Conservation (phyloP, 495 filamentous ascomycete species). For the Chaetomium tenue region DNA sequence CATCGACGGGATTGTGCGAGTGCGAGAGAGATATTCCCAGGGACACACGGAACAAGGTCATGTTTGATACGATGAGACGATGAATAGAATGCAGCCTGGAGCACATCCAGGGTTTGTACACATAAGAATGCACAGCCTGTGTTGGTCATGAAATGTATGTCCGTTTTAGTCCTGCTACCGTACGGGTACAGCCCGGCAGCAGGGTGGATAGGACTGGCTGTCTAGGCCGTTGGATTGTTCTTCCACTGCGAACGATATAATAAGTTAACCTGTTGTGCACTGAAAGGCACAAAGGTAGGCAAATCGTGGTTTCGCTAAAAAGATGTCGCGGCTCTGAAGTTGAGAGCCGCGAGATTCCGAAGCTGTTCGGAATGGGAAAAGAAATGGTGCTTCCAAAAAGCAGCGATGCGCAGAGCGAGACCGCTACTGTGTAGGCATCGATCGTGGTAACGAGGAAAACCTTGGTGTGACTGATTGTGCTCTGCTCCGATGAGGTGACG, state of each 20-base stretch:
- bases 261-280: constrained; percentile 54
- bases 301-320: constrained; percentile 48
- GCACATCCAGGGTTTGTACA: not conserved
- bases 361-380: not conserved
- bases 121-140: not conserved
- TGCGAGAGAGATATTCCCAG: too few relatives aligned
- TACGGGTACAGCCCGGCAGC: constrained; percentile 48
- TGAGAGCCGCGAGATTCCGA: not conserved
- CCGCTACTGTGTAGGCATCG: constrained; percentile 5
- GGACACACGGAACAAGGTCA: too few relatives aligned
- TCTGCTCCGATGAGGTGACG: constrained; percentile 5
- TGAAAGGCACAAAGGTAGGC: constrained; percentile 54
- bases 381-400: not conserved
- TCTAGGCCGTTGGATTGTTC: constrained; percentile 58
- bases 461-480: constrained; percentile 3
- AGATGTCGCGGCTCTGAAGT: not conserved
- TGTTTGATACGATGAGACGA: constrained; percentile 6
- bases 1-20: not conserved
- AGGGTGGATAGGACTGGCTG: constrained; percentile 63
- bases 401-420: not conserved
- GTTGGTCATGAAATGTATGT: constrained; percentile 47
- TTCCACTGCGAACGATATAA: constrained; percentile 59
- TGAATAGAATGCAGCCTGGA: not conserved
- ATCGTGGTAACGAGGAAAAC: constrained; percentile 5
- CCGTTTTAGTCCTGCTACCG: constrained; percentile 59